Evolutionary conservation across 1,139 yeast species (phyloP), one percentile per base, ranked within the genome.

Genomic region (Zygosaccharomyces pseudobailii): DNA sequence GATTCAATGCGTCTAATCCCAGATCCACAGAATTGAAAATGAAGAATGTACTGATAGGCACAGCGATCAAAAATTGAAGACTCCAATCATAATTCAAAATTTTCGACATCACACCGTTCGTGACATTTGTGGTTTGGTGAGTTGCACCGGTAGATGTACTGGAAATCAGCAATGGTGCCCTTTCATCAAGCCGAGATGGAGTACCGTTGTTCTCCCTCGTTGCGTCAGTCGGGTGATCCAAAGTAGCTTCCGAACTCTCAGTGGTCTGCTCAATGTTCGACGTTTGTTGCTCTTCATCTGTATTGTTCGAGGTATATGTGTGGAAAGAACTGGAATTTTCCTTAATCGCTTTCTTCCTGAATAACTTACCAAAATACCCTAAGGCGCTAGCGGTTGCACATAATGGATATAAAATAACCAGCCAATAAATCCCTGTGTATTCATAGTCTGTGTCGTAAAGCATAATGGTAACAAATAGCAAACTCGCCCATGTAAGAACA

Each of bases 31-130:
- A 56, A 23, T 63, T 65, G 38, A 75, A 71, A 19, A 80, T 59
- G 25, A 83, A 54, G 39, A 77, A 73, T 1, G 80, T 70, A 0
- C 82, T 71, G n/a, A 85, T 43, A 4, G 96, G 95, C 6, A 83
- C 87, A 30, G 83, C 65, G 3, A 83, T 54, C 28, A 85, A 56
- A 57, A 79, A 87, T 65, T 88, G 96, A 23, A 87, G 56, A 6
- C 83, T 74, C 96, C 96, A 88, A 58, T 86, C 95, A 62, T 84
- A 87, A 40, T 83, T 57, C n/a, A 47, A 23, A 5, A 49, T 32
- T n/a, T 74, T 51, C 74, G 73, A 5, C 78, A 73, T 23, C 13
- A 27, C 6, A 6, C 28, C 27, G 21, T 40, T 43, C 4, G 36
- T 25, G 20, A 28, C 6, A 5, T 21, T 22, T 3, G 32, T 13